phyloP scores from a whole-genome alignment of 177 flowering plant species.

The Tripterygium wilfordii region DNA sequence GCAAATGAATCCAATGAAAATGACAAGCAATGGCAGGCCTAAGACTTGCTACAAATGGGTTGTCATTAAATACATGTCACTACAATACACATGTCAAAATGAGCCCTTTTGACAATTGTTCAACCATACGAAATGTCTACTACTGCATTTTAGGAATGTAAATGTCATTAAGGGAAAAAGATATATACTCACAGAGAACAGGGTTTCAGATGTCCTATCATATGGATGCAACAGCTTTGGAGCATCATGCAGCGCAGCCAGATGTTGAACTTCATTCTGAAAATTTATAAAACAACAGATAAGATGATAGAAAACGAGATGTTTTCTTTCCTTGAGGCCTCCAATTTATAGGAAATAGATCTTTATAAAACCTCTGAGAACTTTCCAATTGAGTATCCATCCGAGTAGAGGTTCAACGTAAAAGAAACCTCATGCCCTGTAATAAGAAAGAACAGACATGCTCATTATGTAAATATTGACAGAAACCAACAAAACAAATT shows the following conservation, averaged over 20 bases:
- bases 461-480: background rate
- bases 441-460: conserved; percentile 4
- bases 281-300: conserved; percentile 9
- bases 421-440: conserved; percentile 79
- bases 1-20: background rate
- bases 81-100: too few relatives aligned
- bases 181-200: conserved; percentile 66
- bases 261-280: conserved; percentile 55
- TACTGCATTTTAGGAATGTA: too few relatives aligned
- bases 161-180: background rate
- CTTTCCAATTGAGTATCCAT: conserved; percentile 83
- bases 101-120: too few relatives aligned
- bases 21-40: too few relatives aligned
- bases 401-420: conserved; percentile 66
- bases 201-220: conserved; percentile 78
- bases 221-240: conserved; percentile 73
- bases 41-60: too few relatives aligned
- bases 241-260: conserved; percentile 41
- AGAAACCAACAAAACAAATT: background rate
- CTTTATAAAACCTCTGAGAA: conserved; percentile 58
- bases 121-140: too few relatives aligned
- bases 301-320: background rate
- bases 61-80: too few relatives aligned
- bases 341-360: too few relatives aligned
- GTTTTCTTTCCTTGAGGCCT: background rate